A percentile compares a stretch with the other conserved stretches of the same genome.
Evolutionary conservation across 352 stramenopile species (phyloP).

Genomic region (Pythium vanterpoolii): DNA sequence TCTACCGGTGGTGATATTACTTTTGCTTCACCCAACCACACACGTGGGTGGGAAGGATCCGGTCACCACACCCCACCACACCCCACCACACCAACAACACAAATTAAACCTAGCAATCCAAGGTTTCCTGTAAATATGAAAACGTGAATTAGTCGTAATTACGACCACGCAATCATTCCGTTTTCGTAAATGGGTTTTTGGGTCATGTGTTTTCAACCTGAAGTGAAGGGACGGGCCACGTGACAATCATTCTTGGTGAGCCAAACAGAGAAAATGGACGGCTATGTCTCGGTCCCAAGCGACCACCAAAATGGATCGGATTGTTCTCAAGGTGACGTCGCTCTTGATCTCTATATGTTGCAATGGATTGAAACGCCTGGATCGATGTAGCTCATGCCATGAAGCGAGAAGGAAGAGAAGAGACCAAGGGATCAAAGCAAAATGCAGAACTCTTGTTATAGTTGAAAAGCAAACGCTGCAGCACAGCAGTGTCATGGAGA

Average conservation of each 20-base stretch:
- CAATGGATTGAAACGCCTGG: neutral
- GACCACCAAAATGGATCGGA: slow-evolving; percentile 7
- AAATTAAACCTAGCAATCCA: neutral
- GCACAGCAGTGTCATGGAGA: neutral
- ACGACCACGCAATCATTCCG: neutral
- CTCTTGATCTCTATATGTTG: neutral
- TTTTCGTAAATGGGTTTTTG: neutral
- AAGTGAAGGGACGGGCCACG: slow-evolving; percentile 10
- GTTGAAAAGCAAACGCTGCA: slow-evolving; percentile 1
- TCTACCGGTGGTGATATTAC: neutral
- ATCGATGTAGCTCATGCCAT: neutral
- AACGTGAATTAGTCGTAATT: slow-evolving; percentile 4
- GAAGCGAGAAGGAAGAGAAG: neutral
- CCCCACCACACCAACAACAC: neutral
- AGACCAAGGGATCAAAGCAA: slow-evolving; percentile 10
- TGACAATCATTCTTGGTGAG: slow-evolving; percentile 15
- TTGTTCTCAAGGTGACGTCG: neutral
- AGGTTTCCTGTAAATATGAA: slow-evolving; percentile 7
- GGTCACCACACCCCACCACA: slow-evolving; percentile 1
- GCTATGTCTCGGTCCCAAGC: neutral
- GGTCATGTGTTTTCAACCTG: neutral
- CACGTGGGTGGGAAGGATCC: slow-evolving; percentile 7
- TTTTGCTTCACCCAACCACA: slow-evolving; percentile 4
- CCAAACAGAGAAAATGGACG: slow-evolving; percentile 3
- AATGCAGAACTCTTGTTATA: slow-evolving; percentile 27